Conservation (phyloP, 148 eudicot species). For the Nepenthes mirabilis region DNA sequence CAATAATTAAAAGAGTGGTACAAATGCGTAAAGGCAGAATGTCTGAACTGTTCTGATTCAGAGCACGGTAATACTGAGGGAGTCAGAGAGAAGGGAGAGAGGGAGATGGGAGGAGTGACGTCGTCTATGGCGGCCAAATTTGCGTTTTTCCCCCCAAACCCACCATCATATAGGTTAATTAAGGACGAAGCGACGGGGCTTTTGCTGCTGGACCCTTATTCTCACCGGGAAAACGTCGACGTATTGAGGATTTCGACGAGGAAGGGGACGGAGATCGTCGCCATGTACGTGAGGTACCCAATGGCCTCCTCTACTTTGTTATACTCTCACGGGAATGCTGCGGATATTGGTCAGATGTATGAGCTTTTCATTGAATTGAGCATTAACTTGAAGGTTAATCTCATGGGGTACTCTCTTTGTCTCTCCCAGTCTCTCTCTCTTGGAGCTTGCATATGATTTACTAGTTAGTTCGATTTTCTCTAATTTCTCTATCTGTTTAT, state of each 20-base stretch:
- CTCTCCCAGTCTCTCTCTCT: neutral
- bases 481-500: too few relatives aligned
- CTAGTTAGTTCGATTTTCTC: too few relatives aligned
- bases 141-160: constrained; percentile 91
- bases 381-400: constrained; percentile 71
- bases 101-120: constrained; percentile 89
- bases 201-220: constrained; percentile 48
- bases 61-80: constrained; percentile 1
- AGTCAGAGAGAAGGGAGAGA: constrained; percentile 1
- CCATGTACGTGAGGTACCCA: constrained; percentile 73
- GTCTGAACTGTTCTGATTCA: constrained; percentile 16
- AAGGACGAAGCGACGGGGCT: constrained; percentile 52
- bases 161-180: constrained; percentile 56
- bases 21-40: constrained; percentile 8
- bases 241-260: constrained; percentile 62
- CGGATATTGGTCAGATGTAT: constrained; percentile 98
- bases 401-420: constrained; percentile 43
- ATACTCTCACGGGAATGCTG: constrained; percentile 96
- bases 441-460: constrained; percentile 1
- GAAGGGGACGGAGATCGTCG: constrained; percentile 60
- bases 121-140: constrained; percentile 96
- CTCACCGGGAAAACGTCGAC: constrained; percentile 90
- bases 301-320: constrained; percentile 76
- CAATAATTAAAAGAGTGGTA: neutral
- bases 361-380: constrained; percentile 85